Evolutionary conservation across 176 grass and related monocot genomes (phyloP), one percentile per base, ranked within the genome.

Genomic region (Guadua angustifolia): DNA sequence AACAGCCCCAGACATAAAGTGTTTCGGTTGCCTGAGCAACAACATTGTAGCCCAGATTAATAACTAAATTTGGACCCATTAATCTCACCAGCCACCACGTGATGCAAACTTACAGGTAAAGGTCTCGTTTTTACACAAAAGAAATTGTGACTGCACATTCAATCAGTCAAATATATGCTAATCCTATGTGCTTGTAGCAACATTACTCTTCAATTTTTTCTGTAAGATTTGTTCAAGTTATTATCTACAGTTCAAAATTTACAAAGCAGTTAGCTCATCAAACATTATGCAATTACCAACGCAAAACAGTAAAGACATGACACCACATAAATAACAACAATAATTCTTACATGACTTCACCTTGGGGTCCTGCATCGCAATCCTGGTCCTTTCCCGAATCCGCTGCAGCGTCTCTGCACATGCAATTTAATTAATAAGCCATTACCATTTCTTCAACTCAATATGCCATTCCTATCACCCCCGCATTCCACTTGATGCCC

Each of bases 351-450:
- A 97, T 93, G 93, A 95, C 91, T 88, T 98, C 93, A 98, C 95
- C 95, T 98, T 95, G 93, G 95, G 93, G 77, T 98, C 84, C 86
- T 98, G 92, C 95, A 98, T 98, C n/a, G 95, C 95, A 79, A 95
- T 84, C 90, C 88, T 92, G 17, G 95, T 98, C 73, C 93, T 90
- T 85, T 93, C 93, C 24, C 91, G 84, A 71, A 98, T 98, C 84
- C 75, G 79, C 84, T 87, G 91, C 57, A 93, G 60, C n/a, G 95
- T 98, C 88, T 95, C 95, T 98, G 89, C 76, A 91, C 6, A 67
- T 53, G 40, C 39, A 74, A 75, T 76, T 78, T 39, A 72, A 74
- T 45, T 76, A 59, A 26, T 67, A 90, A 82, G 55, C 9, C 32
- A 84, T 35, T 52, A 19, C 5, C 7, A 0, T 82, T 53, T 36